Conservation (phyloP, 805 yeast genomes). For the Schizosaccharomyces cryophilus region DNA sequence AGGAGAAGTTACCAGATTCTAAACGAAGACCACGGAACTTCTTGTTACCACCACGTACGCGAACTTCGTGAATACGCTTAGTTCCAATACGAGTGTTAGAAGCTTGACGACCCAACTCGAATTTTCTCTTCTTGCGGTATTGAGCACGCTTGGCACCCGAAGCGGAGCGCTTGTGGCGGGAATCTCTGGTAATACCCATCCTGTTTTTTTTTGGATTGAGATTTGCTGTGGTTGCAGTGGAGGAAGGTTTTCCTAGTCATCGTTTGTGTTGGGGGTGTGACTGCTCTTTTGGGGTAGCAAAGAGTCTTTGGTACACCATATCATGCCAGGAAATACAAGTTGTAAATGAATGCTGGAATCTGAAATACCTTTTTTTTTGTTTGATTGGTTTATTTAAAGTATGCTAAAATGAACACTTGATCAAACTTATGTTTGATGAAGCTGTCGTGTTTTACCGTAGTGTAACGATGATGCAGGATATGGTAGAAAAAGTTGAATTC, state of each 20-base stretch:
- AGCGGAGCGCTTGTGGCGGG: constrained; percentile 99
- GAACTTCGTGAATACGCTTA: constrained; percentile 96
- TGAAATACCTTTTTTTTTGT: background rate
- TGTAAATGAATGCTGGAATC: background rate
- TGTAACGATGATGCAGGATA: no score
- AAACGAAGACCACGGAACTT: constrained; percentile 99
- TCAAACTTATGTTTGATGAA: no score
- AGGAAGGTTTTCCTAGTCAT: background rate
- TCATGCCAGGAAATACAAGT: background rate
- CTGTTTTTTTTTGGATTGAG: constrained; percentile 12
- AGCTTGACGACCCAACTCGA: constrained; percentile 98
- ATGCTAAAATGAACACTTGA: no score
- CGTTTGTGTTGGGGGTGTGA: background rate
- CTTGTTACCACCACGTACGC: constrained; percentile 99
- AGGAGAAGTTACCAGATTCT: constrained; percentile 88
- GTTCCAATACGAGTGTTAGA: constrained; percentile 95
- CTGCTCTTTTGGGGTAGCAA: background rate
- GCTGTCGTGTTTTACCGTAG: no score
- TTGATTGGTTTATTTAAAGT: no score
- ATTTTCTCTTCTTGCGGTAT: constrained; percentile 99
- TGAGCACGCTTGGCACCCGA: constrained; percentile 99
- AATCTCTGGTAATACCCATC: constrained; percentile 99
- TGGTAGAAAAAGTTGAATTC: no score
- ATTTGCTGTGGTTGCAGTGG: background rate
- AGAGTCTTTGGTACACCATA: background rate